phyloP scores from a whole-genome alignment of 306 rosid species.

The Vigna nakashimae region DNA sequence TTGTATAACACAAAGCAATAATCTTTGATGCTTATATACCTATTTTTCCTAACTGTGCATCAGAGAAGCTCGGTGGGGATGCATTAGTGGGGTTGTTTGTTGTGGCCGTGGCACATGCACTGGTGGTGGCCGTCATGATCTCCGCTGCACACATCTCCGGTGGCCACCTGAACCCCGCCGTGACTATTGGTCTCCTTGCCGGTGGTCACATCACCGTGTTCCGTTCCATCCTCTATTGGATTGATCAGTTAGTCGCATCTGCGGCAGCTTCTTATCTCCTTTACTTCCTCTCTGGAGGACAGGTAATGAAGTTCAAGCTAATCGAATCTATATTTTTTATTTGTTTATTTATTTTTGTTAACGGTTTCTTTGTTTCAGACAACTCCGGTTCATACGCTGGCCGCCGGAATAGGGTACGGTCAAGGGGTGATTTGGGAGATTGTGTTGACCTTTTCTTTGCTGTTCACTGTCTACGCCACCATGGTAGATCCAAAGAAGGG shows the following conservation, averaged over 20 bases:
- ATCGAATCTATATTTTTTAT: too few species aligned
- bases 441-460: constrained; percentile 74
- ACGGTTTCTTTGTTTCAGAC: constrained; percentile 45
- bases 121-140: constrained; percentile 84
- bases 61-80: constrained; percentile 68
- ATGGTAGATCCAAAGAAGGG: constrained; percentile 93
- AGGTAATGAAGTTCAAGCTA: neutral
- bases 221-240: constrained; percentile 85
- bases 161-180: constrained; percentile 93
- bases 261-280: constrained; percentile 67
- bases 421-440: constrained; percentile 92
- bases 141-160: constrained; percentile 94
- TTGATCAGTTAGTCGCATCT: constrained; percentile 76
- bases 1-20: too few species aligned
- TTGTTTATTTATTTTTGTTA: neutral
- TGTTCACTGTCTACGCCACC: constrained; percentile 79
- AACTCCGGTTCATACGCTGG: constrained; percentile 77
- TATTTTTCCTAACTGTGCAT: too few species aligned
- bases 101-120: constrained; percentile 80
- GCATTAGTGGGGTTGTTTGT: constrained; percentile 66
- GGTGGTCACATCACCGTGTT: constrained; percentile 84
- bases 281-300: constrained; percentile 75
- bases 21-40: too few species aligned
- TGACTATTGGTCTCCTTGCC: constrained; percentile 71
- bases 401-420: constrained; percentile 69